Base-by-base conservation (phyloP, 192 early-diverging fungal genomes). In the Backusella tuberculispora region DNA sequence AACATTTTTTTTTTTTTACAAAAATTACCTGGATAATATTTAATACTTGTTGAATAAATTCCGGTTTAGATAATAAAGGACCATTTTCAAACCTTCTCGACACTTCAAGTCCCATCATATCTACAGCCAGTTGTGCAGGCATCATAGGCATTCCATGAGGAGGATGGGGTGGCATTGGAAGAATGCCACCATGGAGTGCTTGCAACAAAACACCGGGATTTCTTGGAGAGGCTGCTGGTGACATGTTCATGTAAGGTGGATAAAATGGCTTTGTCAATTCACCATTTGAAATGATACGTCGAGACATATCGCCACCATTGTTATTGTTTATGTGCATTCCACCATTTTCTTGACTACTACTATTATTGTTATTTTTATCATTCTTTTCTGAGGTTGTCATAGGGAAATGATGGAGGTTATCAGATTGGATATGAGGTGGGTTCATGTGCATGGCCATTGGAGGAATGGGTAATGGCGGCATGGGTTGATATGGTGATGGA, bases 11-110 rank as follows among this genome's bases (percentile, higher is more conserved):
- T 43, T 29, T 12, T 60, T 64, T 48, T 12, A 14, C 63, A 6
- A 53, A 53, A 34, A 34, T 34, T 69, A 81, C 80, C 76, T 87
- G 84, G 7, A 87, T 45, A 5, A 87, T 65, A 0, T 74, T 79
- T 64, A 83, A 37, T 42, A 85, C 84, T 50, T 84, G 84, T 41
- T 84, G 83, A 43, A 83, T 74, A 72, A 87, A 87, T 41, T 87
- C 83, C 9, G 82, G 76, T 42, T 87, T 87, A 46, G 86, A 81
- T 40, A 87, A 14, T 7, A 80, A 70, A 17, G 38, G 60, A 6
- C 29, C 37, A 17, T 17, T 19, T 6, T 26, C 47, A 21, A 82
- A 44, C 10, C 81, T 74, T 44, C 69, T 50, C 24, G n/a, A 40
- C 0, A 76, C 15, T 24, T 75, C 77, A 6, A 38, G 41, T 5